Base-by-base conservation (phyloP, 1,284 basidiomycete species). In the Ustilago bromivora region DNA sequence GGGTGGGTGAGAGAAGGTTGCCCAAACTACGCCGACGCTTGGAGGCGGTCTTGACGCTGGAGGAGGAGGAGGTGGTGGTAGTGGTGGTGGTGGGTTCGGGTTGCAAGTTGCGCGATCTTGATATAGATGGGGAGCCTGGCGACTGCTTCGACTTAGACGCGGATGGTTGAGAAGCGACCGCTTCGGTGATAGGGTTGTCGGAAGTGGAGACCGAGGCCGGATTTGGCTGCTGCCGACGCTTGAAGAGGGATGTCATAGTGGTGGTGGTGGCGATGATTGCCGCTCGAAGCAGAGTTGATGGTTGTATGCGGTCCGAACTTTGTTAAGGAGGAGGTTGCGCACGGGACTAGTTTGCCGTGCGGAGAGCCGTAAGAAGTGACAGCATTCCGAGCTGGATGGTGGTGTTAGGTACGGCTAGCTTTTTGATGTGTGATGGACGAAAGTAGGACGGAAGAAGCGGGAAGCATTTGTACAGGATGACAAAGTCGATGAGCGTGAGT, bases 1-100 rank as follows among this genome's bases (percentile, higher is more conserved):
- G 40, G n/a, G 56, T 64, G 9, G 78, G 78, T 3, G 78, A 79
- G 10, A 79, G 68, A 17, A 79, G 40, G 40, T 57, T 60, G 56
- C 67, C 66, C 23, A 73, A 57, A 67, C 78, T 78, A 9, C 67
- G 62, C 4, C 70, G 69, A 51, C 70, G 74, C 51, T 66, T 71
- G 49, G 66, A 53, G 2, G 63, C 32, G 3, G 60, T 56, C 40
- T 64, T 66, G 51, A 57, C 23, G 19, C 38, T 63, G 23, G 23
- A 28, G 59, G 62, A 46, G 28, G 34, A 46, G 32, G 57, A 52
- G 13, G 67, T 52, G 19, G 9, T 59, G 8, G 28, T n/a, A 32
- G 36, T 36, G 15, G n/a, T 5, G 57, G 36, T 17, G 63, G 57
- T 12, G 40, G 54, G 28, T 55, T 55, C 35, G 8, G 31, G 23